phyloP scores from a whole-genome alignment of 2,329 filamentous ascomycete species.

The Cercospora sp. region DNA sequence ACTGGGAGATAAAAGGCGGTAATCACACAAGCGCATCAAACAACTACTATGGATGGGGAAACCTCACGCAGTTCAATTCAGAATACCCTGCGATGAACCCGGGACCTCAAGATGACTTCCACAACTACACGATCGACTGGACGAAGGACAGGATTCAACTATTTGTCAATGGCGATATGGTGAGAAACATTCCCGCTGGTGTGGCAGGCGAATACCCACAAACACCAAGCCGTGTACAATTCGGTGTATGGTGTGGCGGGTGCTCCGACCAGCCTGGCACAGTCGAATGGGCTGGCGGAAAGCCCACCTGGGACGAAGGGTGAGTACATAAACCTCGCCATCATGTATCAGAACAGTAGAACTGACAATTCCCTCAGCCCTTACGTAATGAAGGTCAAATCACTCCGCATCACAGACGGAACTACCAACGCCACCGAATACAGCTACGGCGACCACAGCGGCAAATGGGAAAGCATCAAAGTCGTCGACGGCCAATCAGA shows the following conservation, averaged over 20 bases:
- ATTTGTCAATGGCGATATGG: conserved; percentile 66
- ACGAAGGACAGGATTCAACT: conserved; percentile 66
- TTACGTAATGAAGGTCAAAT: conserved; percentile 41
- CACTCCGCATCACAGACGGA: conserved; percentile 39
- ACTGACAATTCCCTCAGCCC: conserved; percentile 29
- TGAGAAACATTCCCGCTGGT: conserved; percentile 61
- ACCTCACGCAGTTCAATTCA: conserved; percentile 63
- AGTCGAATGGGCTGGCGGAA: conserved; percentile 43
- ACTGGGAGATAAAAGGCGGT: conserved; percentile 78
- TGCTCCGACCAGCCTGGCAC: conserved; percentile 66
- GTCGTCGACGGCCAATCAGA: conserved; percentile 37
- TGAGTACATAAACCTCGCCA: conserved; percentile 21
- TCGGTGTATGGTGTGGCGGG: conserved; percentile 85
- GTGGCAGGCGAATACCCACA: conserved; percentile 60
- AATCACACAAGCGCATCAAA: conserved; percentile 64
- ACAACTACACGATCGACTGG: conserved; percentile 74
- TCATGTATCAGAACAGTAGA: not conserved
- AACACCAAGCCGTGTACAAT: conserved; percentile 68
- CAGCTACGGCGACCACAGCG: conserved; percentile 44
- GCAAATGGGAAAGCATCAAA: conserved; percentile 50
- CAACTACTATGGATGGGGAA: conserved; percentile 78
- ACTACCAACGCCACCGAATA: conserved; percentile 43
- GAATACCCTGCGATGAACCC: conserved; percentile 57
- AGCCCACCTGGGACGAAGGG: conserved; percentile 38
- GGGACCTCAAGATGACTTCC: conserved; percentile 59